Evolutionary conservation across 257 asterid species (phyloP).

Genomic region (Forsythia viridissima): DNA sequence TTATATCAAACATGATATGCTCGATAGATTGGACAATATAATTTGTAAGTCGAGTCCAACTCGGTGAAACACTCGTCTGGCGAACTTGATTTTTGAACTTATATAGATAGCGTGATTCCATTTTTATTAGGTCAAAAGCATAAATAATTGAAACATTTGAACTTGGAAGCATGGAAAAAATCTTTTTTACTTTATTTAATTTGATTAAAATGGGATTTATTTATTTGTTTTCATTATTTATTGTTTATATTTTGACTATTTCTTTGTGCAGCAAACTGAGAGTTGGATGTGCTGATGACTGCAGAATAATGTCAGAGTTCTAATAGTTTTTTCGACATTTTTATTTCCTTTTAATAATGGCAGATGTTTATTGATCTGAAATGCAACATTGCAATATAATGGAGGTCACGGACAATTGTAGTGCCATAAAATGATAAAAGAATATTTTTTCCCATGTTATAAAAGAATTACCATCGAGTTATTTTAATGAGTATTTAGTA

Average conservation of each 20-base stretch:
- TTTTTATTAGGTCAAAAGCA: too few relatives aligned
- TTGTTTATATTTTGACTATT: background rate
- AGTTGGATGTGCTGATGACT: background rate
- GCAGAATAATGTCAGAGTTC: background rate
- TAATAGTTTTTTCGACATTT: background rate
- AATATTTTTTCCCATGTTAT: background rate
- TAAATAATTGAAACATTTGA: background rate
- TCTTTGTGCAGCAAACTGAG: background rate
- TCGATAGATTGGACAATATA: too few relatives aligned
- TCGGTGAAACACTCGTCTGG: too few relatives aligned
- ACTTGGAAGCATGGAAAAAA: background rate
- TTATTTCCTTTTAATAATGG: background rate
- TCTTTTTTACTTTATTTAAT: too few relatives aligned
- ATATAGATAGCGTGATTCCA: background rate
- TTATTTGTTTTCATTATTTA: too few relatives aligned
- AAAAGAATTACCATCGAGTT: too few relatives aligned
- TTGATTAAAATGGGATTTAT: background rate
- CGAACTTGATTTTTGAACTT: background rate
- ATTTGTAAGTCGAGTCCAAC: too few relatives aligned
- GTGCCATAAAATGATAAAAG: background rate
- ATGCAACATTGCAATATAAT: background rate
- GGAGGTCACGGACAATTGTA: background rate
- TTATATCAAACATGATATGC: too few relatives aligned
- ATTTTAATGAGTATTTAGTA: too few relatives aligned
- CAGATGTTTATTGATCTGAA: background rate